Evolutionary conservation across 441 rosid genomes (phyloP).

Genomic region (Codiaeum variegatum): DNA sequence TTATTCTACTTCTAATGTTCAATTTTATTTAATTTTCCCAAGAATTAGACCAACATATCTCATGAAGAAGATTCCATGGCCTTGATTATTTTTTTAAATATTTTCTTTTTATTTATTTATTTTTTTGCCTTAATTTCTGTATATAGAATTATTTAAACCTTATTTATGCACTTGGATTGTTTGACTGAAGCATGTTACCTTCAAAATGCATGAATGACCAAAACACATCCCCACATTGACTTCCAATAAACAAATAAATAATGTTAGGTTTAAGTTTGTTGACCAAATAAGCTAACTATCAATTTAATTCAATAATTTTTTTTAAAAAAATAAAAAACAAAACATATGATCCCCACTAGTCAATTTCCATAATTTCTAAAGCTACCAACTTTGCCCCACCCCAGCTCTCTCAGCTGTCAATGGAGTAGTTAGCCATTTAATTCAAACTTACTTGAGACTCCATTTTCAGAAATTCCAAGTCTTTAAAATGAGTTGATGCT

Average conservation of each 20-base stretch:
- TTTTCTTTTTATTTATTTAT: slow-evolving; percentile 8
- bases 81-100: slow-evolving; percentile 15
- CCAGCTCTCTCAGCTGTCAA: slow-evolving; percentile 31
- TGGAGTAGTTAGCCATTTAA: background rate
- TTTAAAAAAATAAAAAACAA: slow-evolving; percentile 9
- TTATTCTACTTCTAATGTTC: slow-evolving; percentile 16
- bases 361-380: slow-evolving; percentile 45
- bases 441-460: slow-evolving; percentile 7
- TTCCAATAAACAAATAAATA: slow-evolving; percentile 30
- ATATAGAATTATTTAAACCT: slow-evolving; percentile 7
- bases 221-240: slow-evolving; percentile 47
- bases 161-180: slow-evolving; percentile 60
- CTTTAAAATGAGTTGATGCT: background rate
- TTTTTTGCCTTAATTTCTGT: slow-evolving; percentile 23
- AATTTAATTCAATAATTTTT: no score
- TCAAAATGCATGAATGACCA: slow-evolving; percentile 54
- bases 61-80: slow-evolving; percentile 5
- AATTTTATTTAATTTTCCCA: slow-evolving; percentile 19
- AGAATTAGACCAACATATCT: slow-evolving; percentile 13
- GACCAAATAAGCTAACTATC: slow-evolving; percentile 38
- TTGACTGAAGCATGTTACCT: slow-evolving; percentile 74
- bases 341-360: slow-evolving; percentile 28
- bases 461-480: slow-evolving; percentile 3
- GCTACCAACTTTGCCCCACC: slow-evolving; percentile 36
- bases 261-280: slow-evolving; percentile 36